Evolutionary conservation across 139 green algal species (phyloP).

Genomic region (Penium margaritaceum): DNA sequence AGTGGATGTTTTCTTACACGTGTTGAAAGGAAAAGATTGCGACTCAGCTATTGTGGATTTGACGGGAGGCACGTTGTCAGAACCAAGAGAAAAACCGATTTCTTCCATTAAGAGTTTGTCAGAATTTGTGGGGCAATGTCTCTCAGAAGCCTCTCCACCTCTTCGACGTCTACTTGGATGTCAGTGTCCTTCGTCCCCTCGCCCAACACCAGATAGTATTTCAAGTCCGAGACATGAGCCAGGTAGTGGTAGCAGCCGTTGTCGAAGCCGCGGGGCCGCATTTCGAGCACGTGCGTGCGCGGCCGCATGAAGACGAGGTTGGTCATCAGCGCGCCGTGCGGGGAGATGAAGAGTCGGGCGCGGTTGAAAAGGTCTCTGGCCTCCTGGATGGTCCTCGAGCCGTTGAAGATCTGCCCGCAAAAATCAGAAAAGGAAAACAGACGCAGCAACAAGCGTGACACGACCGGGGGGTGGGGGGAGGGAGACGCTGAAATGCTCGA

Average conservation of each 20-base stretch:
- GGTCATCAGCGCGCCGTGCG: constrained; percentile 5
- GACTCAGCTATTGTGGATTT: too few species aligned
- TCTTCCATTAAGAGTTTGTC: too few species aligned
- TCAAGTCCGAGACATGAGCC: neutral
- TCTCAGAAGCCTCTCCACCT: neutral
- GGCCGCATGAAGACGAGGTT: constrained; percentile 6
- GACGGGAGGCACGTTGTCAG: too few species aligned
- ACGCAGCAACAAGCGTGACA: too few species aligned
- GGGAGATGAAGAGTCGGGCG: neutral
- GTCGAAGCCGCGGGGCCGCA: neutral
- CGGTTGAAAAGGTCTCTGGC: constrained; percentile 8
- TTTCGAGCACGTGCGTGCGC: neutral
- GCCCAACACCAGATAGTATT: neutral
- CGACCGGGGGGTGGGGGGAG: too few species aligned
- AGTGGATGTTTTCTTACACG: too few species aligned
- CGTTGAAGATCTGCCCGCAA: too few species aligned
- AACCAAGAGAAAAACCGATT: too few species aligned
- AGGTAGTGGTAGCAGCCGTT: constrained; percentile 10
- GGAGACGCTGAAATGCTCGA: too few species aligned
- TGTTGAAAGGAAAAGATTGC: too few species aligned
- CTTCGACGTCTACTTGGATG: neutral
- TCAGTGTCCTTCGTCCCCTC: neutral
- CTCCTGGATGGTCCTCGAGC: neutral
- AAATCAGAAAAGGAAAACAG: too few species aligned
- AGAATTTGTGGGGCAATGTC: neutral